Evolutionary conservation across 139 green algal genomes (phyloP).

Genomic region (Coccomyxa sp.): DNA sequence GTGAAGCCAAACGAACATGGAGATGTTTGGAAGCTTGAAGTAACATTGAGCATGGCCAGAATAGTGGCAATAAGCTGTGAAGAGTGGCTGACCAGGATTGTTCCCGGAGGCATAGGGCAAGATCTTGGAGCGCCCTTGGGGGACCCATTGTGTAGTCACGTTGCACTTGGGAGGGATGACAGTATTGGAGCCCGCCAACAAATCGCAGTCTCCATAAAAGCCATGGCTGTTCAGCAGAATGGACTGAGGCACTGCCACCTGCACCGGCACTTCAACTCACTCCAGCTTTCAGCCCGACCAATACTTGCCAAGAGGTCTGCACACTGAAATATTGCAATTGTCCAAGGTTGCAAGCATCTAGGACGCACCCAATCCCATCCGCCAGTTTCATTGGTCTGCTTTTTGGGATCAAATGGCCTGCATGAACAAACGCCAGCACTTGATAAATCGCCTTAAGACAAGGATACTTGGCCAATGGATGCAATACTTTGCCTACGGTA

Average conservation of each 20-base stretch:
- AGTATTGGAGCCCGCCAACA: constrained; percentile 7
- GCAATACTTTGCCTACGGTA: background rate
- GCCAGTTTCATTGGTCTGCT: constrained; percentile 30
- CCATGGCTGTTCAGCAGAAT: constrained; percentile 53
- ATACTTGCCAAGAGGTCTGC: too few relatives aligned
- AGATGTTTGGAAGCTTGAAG: too few relatives aligned
- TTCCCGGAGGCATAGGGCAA: background rate
- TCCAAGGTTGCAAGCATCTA: too few relatives aligned
- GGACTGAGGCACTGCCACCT: constrained; percentile 13
- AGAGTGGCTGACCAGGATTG: constrained; percentile 1
- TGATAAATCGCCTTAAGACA: too few relatives aligned
- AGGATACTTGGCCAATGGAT: background rate
- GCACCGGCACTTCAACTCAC: too few relatives aligned
- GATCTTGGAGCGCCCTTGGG: background rate
- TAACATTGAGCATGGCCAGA: too few relatives aligned
- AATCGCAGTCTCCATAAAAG: constrained; percentile 36
- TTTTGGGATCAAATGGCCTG: constrained; percentile 35
- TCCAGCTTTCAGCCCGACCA: too few relatives aligned
- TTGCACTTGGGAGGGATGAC: constrained; percentile 1
- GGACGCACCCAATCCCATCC: constrained; percentile 34
- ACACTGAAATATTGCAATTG: too few relatives aligned
- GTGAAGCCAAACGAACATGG: too few relatives aligned
- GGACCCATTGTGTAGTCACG: background rate
- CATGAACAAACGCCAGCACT: too few relatives aligned
- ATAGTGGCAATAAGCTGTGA: too few relatives aligned